Evolutionary conservation across 345 rosid species (phyloP), one percentile per base, ranked within the genome.

Genomic region (Camelina neglecta): DNA sequence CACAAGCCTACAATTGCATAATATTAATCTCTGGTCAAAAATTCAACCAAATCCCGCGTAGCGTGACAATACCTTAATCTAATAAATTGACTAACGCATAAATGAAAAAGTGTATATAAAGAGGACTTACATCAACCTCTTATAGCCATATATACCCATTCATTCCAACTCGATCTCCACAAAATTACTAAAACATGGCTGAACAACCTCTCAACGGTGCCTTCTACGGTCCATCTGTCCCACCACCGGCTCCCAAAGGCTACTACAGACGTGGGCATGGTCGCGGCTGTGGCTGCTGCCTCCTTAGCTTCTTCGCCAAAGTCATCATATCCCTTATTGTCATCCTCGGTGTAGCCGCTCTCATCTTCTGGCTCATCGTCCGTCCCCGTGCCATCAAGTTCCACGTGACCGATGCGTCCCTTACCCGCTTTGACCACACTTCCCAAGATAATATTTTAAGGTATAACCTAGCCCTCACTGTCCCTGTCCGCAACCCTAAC

Each of bases 191-290:
- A 29, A 59, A 42, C 71, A 76, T 76, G 80, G 75, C 80, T 62
- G 80, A 76, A 63, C 80, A 76, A 69, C 85, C 77, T n/a, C 76
- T 91, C 60, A 89, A 84, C 74, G 97, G 92, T 0, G 92, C 94
- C 78, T 89, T 85, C 69, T 86, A 91, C 48, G 97, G 97, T 49
- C 90, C 93, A 11, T 67, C 88, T 4, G 59, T 91, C 67, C 92
- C 92, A 44, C 90, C 93, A 0, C 77, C 87, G 1, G 71, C 75
- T 76, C 71, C 71, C 73, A 6, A 75, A 72, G 39, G 61, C 64
- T 81, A 84, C 84, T 75, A 81, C 74, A 79, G 88, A 47, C 89
- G 53, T 6, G 82, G 89, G 73, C 83, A 87, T 8, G 65, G 83
- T 35, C 81, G 90, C 38, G 85, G 87, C 1, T 73, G 88, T 80